Evolutionary conservation across 169 alveolate genomes (phyloP), one percentile per base, ranked within the genome.

Genomic region (Theileria luwenshuni): DNA sequence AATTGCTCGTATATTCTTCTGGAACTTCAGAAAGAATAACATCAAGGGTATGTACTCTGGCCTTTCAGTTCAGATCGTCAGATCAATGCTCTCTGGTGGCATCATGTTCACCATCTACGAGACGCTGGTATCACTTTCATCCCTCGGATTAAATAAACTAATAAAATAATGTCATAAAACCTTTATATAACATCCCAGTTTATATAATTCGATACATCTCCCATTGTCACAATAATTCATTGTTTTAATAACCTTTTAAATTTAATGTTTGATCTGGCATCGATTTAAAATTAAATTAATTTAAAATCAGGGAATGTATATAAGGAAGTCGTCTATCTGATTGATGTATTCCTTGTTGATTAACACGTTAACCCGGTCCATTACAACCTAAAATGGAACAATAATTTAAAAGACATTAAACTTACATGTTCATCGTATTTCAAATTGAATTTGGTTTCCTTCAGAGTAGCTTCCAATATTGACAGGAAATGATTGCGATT

Each of bases 11-110:
- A 58, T 73, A 7, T 21, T 81, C 47, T 12, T 56, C 54, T 74
- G 84, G 84, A 81, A 76, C 30, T 28, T 45, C 42, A 64, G 67
- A 28, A 47, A 73, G 45, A 72, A 74, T 47, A 35, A 47, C 23
- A 61, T 81, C 52, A 64, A 52, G 49, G 89, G 89, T n/a, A 47
- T 81, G 41, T 81, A 81, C 42, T 83, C 84, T 2, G 89, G 89
- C 23, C 74, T 81, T 54, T 77, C 73, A 54, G 56, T 72, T 56
- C 89, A 81, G 67, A 52, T 81, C 5, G 33, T 73, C 45, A 72
- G 63, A 41, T 81, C 89, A 0, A 38, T 72, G 41, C 23, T 81
- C 17, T 61, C 73, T 45, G 89, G 89, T 5, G 84, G 83, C 0
- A 73, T 81, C 72, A 73, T 73, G 17, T 81, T 73, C 58, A 62